These are phyloP conservation scores for Platanus orientalis DNA, from an alignment of 164 flowering plant species.

Conservation along the genomic window DNA sequence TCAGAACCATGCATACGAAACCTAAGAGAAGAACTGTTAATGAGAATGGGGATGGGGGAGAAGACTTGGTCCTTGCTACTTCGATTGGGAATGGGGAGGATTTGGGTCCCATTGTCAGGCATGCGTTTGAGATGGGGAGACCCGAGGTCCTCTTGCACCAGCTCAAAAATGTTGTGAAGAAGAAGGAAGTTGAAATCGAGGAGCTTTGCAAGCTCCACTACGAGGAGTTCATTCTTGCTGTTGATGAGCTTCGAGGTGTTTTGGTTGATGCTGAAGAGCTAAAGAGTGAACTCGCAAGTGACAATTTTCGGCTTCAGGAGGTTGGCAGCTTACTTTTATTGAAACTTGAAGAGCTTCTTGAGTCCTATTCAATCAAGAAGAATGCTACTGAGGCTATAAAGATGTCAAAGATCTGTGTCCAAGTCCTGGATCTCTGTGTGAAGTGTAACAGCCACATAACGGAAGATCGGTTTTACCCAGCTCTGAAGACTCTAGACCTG, in stretches of 20 bases:
- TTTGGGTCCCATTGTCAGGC: slow-evolving; percentile 73
- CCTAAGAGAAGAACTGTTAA: slow-evolving; percentile 51
- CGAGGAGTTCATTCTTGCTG: slow-evolving; percentile 88
- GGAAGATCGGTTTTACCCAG: slow-evolving; percentile 77
- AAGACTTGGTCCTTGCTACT: slow-evolving; percentile 69
- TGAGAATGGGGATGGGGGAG: slow-evolving; percentile 76
- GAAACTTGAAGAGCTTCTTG: slow-evolving; percentile 81
- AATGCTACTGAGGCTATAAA: slow-evolving; percentile 72
- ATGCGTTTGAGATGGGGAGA: slow-evolving; percentile 74
- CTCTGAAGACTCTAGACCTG: slow-evolving; percentile 68
- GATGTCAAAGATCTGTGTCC: slow-evolving; percentile 57
- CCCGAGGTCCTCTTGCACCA: slow-evolving; percentile 79
- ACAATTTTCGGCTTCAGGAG: slow-evolving; percentile 73
- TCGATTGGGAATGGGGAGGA: slow-evolving; percentile 81
- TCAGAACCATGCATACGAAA: slow-evolving; percentile 52
- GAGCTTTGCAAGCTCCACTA: slow-evolving; percentile 89
- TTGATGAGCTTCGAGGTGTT: slow-evolving; percentile 94
- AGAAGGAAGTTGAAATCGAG: slow-evolving; percentile 92
- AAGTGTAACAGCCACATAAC: slow-evolving; percentile 70
- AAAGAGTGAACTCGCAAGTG: slow-evolving; percentile 64
- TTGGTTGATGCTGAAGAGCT: slow-evolving; percentile 92
- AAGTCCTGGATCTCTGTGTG: slow-evolving; percentile 61
- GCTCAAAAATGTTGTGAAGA: slow-evolving; percentile 65
- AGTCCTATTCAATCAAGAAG: slow-evolving; percentile 60
- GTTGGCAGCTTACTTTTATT: slow-evolving; percentile 64